Conservation (phyloP, 495 filamentous ascomycete species). For the Elasticomyces elasticus region DNA sequence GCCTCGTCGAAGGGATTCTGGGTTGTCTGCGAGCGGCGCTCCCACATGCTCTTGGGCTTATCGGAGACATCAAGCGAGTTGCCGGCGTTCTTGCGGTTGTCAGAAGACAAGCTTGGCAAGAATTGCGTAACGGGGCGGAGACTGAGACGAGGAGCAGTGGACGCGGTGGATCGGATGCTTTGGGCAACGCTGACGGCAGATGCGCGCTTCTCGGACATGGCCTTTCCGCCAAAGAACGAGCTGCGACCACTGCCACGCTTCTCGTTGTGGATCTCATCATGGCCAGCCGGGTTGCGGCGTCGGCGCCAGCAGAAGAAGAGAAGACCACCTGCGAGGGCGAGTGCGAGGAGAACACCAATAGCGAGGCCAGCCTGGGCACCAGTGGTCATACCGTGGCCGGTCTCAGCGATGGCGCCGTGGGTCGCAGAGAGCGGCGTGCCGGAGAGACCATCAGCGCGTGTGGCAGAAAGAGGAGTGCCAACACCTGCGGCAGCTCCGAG, state of each 20-base stretch:
- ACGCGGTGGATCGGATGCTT: constrained; percentile 34
- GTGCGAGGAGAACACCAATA: constrained; percentile 60
- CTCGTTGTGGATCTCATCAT: constrained; percentile 40
- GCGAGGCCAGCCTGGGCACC: constrained; percentile 76
- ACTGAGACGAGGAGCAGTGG: constrained; percentile 64
- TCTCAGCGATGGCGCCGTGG: neutral
- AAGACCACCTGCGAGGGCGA: constrained; percentile 51
- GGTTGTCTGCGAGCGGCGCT: constrained; percentile 29
- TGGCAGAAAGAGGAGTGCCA: neutral
- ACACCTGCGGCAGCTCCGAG: neutral
- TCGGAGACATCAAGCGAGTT: constrained; percentile 22
- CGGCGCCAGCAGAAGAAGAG: constrained; percentile 58
- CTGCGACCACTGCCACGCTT: constrained; percentile 41
- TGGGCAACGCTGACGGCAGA: constrained; percentile 30
- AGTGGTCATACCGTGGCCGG: constrained; percentile 43
- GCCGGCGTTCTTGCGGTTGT: constrained; percentile 37
- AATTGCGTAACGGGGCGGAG: constrained; percentile 84
- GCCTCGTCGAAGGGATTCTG: constrained; percentile 35
- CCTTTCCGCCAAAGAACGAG: constrained; percentile 24
- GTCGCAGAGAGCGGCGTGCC: constrained; percentile 7
- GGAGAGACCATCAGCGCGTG: neutral
- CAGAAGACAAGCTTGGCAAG: constrained; percentile 45
- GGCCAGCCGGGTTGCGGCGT: constrained; percentile 46
- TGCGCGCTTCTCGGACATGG: constrained; percentile 12
- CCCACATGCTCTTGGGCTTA: constrained; percentile 36